Conservation (phyloP, 1,284 basidiomycete species). For the Cryptococcus sp. region DNA sequence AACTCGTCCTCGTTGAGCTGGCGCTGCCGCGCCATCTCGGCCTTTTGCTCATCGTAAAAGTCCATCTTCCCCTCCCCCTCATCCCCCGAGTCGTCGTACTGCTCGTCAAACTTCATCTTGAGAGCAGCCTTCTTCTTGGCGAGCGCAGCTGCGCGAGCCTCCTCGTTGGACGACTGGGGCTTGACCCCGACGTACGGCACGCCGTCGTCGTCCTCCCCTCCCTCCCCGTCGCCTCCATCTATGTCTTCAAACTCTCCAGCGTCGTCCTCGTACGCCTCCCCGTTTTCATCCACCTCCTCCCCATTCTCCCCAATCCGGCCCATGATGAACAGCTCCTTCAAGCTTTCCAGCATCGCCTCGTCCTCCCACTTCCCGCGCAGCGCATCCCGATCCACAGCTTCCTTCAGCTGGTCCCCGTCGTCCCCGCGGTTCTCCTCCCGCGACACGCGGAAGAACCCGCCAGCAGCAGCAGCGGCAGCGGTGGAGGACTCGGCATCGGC, state of each 20-base stretch:
- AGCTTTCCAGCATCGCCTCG: conserved; percentile 77
- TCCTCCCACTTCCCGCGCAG: conserved; percentile 72
- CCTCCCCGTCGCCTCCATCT: conserved; percentile 51
- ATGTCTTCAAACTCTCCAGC: conserved; percentile 55
- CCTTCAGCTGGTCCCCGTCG: conserved; percentile 72
- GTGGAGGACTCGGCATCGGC: conserved; percentile 44
- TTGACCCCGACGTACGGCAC: conserved; percentile 47
- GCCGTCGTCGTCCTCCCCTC: conserved; percentile 49
- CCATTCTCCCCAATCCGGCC: conserved; percentile 53
- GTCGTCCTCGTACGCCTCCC: conserved; percentile 52
- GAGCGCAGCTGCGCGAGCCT: conserved; percentile 59
- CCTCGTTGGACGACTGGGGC: conserved; percentile 45
- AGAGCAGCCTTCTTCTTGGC: conserved; percentile 85
- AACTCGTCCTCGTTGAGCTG: conserved; percentile 85
- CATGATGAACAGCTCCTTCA: conserved; percentile 88
- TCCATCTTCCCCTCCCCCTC: conserved; percentile 61
- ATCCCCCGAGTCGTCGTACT: conserved; percentile 89
- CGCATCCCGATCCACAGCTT: conserved; percentile 53
- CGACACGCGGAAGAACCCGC: conserved; percentile 71
- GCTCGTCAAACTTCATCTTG: conserved; percentile 93
- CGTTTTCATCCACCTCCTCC: conserved; percentile 44
- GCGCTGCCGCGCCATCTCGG: conserved; percentile 81
- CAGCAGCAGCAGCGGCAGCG: conserved; percentile 47
- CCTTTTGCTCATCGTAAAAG: conserved; percentile 89
- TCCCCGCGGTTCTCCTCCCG: conserved; percentile 46